Evolutionary conservation across 768 basidiomycete genomes (phyloP).

Genomic region (Trametes maxima): DNA sequence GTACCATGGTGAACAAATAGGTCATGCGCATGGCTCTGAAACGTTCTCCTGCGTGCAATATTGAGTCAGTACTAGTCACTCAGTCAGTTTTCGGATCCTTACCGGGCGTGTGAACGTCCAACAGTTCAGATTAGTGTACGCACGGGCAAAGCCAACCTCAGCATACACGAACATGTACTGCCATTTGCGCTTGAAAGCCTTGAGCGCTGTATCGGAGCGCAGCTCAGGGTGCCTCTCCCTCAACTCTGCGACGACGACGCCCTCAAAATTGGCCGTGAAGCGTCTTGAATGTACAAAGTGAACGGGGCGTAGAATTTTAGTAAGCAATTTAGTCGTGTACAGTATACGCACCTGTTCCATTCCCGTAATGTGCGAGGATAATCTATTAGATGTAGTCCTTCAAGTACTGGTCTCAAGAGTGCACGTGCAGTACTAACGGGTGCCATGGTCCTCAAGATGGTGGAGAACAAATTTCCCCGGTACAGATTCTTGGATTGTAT

Average conservation of each 20-base stretch:
- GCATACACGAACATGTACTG: constrained; percentile 79
- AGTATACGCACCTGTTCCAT: constrained; percentile 40
- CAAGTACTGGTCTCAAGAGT: too few relatives aligned
- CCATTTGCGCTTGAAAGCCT: constrained; percentile 76
- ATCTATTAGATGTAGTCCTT: background rate
- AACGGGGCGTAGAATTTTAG: background rate
- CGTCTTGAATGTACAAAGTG: constrained; percentile 7
- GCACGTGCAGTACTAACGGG: background rate
- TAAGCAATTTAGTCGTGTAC: background rate
- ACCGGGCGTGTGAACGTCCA: constrained; percentile 70
- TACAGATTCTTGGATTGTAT: background rate
- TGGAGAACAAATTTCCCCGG: background rate
- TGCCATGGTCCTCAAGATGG: background rate
- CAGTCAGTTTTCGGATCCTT: background rate
- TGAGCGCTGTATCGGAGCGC: constrained; percentile 54
- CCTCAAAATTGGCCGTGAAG: constrained; percentile 49
- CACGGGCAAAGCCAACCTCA: constrained; percentile 74
- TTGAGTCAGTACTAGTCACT: too few relatives aligned
- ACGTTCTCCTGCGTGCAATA: too few relatives aligned
- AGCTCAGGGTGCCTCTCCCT: constrained; percentile 59
- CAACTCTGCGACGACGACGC: constrained; percentile 44
- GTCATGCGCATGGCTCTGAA: too few relatives aligned
- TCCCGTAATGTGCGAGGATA: constrained; percentile 30
- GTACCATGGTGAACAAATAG: too few relatives aligned
- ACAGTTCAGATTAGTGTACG: constrained; percentile 78